phyloP scores from a whole-genome alignment of 1,284 basidiomycete species.

The Ceratobasidium sp. region DNA sequence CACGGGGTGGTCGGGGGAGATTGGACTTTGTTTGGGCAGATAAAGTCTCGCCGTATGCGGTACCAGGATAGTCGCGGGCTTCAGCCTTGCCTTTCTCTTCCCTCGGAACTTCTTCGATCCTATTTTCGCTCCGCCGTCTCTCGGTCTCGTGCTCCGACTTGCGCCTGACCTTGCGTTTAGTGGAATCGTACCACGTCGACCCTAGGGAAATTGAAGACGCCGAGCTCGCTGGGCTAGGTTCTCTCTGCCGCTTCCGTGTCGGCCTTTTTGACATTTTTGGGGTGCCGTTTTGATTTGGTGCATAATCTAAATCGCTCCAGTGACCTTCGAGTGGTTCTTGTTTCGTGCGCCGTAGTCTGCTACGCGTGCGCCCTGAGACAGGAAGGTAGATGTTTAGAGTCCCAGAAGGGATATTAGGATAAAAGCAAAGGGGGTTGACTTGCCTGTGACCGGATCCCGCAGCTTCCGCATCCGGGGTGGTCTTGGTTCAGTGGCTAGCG shows the following conservation, averaged over 20 bases:
- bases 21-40: background rate
- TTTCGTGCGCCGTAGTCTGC: background rate
- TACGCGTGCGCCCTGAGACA: background rate
- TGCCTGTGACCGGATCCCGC: no score
- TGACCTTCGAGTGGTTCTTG: background rate
- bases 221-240: conserved; percentile 6
- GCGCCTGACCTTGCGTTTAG: background rate
- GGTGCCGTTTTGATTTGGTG: background rate
- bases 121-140: background rate
- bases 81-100: background rate
- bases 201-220: conserved; percentile 26
- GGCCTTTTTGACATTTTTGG: background rate
- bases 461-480: no score
- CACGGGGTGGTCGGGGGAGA: background rate
- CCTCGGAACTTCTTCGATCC: background rate
- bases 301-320: background rate
- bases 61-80: no score
- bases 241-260: background rate
- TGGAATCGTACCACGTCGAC: background rate
- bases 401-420: no score
- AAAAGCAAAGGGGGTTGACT: no score
- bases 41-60: background rate
- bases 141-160: background rate
- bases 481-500: no score
- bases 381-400: no score